Conservation (phyloP, 352 stramenopile species). For the Phytopythium delawarense region DNA sequence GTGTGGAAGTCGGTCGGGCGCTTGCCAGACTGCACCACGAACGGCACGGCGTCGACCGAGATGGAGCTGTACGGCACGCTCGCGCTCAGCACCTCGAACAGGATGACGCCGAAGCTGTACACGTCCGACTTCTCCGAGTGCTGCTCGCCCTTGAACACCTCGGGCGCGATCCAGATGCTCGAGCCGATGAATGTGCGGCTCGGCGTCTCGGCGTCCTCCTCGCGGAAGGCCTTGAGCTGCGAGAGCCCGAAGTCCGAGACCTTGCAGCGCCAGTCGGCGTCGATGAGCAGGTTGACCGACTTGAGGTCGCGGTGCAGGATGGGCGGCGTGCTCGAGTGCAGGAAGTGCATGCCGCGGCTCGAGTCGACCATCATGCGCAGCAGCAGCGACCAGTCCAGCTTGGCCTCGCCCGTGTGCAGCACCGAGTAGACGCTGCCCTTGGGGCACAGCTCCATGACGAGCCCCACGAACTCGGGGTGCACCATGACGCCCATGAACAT, state of each 20-base stretch:
- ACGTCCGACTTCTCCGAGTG: slow-evolving; percentile 89
- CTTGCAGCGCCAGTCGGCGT: slow-evolving; percentile 87
- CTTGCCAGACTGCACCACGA: slow-evolving; percentile 76
- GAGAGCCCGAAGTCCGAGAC: slow-evolving; percentile 89
- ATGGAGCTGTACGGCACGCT: slow-evolving; percentile 73
- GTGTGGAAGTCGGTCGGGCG: slow-evolving; percentile 72
- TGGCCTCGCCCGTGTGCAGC: slow-evolving; percentile 68
- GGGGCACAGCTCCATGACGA: slow-evolving; percentile 88
- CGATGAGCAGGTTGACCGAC: slow-evolving; percentile 87
- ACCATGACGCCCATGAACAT: slow-evolving; percentile 92
- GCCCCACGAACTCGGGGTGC: slow-evolving; percentile 76
- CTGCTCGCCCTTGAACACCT: slow-evolving; percentile 85
- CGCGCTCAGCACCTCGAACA: slow-evolving; percentile 68
- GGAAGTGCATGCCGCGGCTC: slow-evolving; percentile 87
- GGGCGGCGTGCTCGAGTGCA: slow-evolving; percentile 84
- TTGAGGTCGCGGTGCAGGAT: slow-evolving; percentile 91
- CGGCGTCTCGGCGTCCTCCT: slow-evolving; percentile 25
- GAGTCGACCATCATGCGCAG: slow-evolving; percentile 87
- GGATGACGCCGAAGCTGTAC: slow-evolving; percentile 85
- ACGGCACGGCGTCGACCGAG: slow-evolving; percentile 76
- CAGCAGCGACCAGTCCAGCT: slow-evolving; percentile 85
- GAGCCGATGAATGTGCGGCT: slow-evolving; percentile 76
- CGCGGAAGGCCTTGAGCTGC: slow-evolving; percentile 76
- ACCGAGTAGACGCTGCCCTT: slow-evolving; percentile 85
- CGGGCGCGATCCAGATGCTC: slow-evolving; percentile 88